phyloP scores from a whole-genome alignment of 1,284 basidiomycete species.

The Heterobasidion occidentale region DNA sequence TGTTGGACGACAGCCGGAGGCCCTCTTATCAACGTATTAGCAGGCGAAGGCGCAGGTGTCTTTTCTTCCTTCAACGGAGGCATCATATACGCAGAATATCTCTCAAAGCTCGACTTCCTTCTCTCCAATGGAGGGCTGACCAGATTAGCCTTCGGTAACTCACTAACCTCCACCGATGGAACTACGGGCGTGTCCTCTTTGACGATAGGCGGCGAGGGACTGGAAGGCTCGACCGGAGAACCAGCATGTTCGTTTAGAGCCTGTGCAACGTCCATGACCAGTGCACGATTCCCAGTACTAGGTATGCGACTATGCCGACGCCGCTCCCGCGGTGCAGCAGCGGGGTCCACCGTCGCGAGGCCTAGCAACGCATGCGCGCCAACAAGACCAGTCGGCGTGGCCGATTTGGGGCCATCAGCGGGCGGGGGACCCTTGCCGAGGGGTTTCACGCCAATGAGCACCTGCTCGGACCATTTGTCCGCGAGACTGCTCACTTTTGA shows the following conservation, averaged over 20 bases:
- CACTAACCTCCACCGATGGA: background rate
- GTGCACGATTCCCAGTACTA: constrained; percentile 59
- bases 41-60: constrained; percentile 52
- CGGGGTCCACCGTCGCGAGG: constrained; percentile 15
- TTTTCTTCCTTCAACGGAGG: constrained; percentile 62
- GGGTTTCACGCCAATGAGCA: constrained; percentile 25
- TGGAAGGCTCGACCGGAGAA: background rate
- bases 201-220: background rate
- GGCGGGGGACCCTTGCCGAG: constrained; percentile 7
- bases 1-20: constrained; percentile 8
- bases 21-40: constrained; percentile 38
- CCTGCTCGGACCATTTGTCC: constrained; percentile 25
- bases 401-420: background rate
- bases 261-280: constrained; percentile 72
- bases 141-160: background rate
- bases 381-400: constrained; percentile 13
- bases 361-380: constrained; percentile 33
- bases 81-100: constrained; percentile 50
- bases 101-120: constrained; percentile 59
- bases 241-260: constrained; percentile 34
- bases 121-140: constrained; percentile 32
- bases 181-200: background rate
- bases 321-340: constrained; percentile 7
- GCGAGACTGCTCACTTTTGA: constrained; percentile 13
- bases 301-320: constrained; percentile 46